A percentile compares a stretch with the other conserved stretches of the same genome.
These are phyloP conservation scores for Trichoderma simmonsii DNA, from an alignment of 2,329 filamentous ascomycete species.

Conservation along the genomic window DNA sequence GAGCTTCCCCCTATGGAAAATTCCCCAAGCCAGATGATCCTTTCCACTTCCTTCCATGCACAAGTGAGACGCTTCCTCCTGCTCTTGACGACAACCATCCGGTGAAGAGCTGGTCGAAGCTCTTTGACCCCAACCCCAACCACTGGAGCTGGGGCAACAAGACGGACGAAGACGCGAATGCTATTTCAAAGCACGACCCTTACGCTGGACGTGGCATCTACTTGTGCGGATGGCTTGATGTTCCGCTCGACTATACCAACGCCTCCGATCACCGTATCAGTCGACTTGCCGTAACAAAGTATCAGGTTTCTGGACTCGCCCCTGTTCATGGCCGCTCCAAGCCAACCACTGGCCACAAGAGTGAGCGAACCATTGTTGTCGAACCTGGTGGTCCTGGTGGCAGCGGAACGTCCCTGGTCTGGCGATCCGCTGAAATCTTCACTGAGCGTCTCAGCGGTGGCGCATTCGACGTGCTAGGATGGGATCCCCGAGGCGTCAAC, in stretches of 20 bases:
- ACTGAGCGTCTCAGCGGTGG: constrained; percentile 42
- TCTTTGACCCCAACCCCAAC: constrained; percentile 43
- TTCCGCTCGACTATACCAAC: constrained; percentile 48
- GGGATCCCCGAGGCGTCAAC: constrained; percentile 54
- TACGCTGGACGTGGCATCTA: constrained; percentile 43
- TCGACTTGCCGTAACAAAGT: constrained; percentile 49
- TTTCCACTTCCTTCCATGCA: constrained; percentile 49
- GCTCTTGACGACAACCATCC: constrained; percentile 39
- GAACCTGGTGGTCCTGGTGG: constrained; percentile 51
- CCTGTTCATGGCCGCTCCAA: constrained; percentile 22
- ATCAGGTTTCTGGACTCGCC: constrained; percentile 45
- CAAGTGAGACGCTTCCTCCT: constrained; percentile 39
- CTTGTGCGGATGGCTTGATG: constrained; percentile 47
- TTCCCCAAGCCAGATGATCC: constrained; percentile 44
- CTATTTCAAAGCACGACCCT: constrained; percentile 25
- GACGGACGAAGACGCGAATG: background rate
- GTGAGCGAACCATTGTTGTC: constrained; percentile 46
- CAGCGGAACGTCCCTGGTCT: constrained; percentile 43
- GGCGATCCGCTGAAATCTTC: constrained; percentile 36
- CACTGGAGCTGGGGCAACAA: constrained; percentile 46
- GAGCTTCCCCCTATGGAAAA: constrained; percentile 17
- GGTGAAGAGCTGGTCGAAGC: constrained; percentile 37
- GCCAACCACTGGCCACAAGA: constrained; percentile 35
- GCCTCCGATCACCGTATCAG: constrained; percentile 41
- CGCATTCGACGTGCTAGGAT: constrained; percentile 48